phyloP scores from a whole-genome alignment of 768 basidiomycete genomes.

The Tylopilus sp. region DNA sequence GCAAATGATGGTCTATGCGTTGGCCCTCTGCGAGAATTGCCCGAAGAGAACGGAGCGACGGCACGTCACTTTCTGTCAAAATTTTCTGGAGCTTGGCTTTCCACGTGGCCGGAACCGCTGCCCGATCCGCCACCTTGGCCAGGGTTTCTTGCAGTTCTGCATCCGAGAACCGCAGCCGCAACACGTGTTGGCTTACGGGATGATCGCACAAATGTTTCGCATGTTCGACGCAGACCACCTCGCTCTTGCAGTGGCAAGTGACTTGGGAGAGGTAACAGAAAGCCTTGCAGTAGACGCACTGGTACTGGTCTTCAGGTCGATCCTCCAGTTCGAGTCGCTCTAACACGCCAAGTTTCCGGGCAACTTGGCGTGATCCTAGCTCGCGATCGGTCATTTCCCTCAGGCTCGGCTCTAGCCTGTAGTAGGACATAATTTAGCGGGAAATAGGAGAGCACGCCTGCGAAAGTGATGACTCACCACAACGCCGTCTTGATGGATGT shows the following conservation, averaged over 20 bases:
- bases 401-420: slow-evolving; percentile 80
- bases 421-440: slow-evolving; percentile 19
- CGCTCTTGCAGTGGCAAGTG: slow-evolving; percentile 72
- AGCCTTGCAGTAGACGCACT: slow-evolving; percentile 88
- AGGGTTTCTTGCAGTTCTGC: slow-evolving; percentile 68
- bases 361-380: slow-evolving; percentile 57
- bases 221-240: slow-evolving; percentile 87
- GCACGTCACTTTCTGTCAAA: slow-evolving; percentile 65
- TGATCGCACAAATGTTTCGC: slow-evolving; percentile 72
- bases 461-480: slow-evolving; percentile 56
- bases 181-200: slow-evolving; percentile 48
- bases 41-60: slow-evolving; percentile 72
- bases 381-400: slow-evolving; percentile 90
- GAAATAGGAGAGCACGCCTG: slow-evolving; percentile 12
- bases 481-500: slow-evolving; percentile 87
- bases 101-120: slow-evolving; percentile 75
- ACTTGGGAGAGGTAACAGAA: slow-evolving; percentile 96
- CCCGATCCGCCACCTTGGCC: slow-evolving; percentile 63
- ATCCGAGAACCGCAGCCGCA: slow-evolving; percentile 83
- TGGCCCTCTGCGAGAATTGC: slow-evolving; percentile 87
- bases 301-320: slow-evolving; percentile 90
- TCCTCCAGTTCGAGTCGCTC: slow-evolving; percentile 79
- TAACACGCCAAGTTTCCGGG: slow-evolving; percentile 55
- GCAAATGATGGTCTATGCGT: slow-evolving; percentile 70
- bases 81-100: slow-evolving; percentile 62